Percentiles rank a stretch among this genome's conserved stretches.
Evolutionary conservation across 2,329 filamentous ascomycete genomes (phyloP).

Genomic region (Talaromyces piceae): DNA sequence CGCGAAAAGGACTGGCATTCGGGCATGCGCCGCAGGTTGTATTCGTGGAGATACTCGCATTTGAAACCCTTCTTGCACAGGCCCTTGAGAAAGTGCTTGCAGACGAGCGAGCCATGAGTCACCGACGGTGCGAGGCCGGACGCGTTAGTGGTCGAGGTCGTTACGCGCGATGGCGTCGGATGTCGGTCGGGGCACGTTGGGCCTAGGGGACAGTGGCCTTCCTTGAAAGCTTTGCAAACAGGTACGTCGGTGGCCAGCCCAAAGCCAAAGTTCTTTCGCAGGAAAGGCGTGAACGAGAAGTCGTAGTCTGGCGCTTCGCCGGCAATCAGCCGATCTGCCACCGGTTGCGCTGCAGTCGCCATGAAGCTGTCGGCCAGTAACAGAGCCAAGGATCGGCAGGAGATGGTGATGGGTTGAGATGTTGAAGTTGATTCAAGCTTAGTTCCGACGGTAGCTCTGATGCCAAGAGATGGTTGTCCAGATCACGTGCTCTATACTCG

Average conservation of each 20-base stretch:
- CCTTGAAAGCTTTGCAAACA: constrained; percentile 75
- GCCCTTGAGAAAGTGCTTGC: constrained; percentile 97
- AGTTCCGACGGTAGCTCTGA: too few species aligned
- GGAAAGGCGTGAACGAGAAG: constrained; percentile 82
- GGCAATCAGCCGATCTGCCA: constrained; percentile 28
- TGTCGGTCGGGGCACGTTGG: constrained; percentile 81
- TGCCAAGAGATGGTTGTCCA: too few species aligned
- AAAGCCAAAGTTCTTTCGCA: constrained; percentile 75
- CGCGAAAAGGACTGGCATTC: constrained; percentile 95
- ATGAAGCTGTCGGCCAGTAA: too few species aligned
- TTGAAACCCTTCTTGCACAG: constrained; percentile 95
- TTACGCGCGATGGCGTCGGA: constrained; percentile 41
- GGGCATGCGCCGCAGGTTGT: constrained; percentile 96
- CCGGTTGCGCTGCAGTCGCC: constrained; percentile 26
- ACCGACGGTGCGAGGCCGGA: constrained; percentile 34
- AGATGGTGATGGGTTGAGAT: too few species aligned
- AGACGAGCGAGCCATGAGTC: constrained; percentile 60
- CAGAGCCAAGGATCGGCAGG: too few species aligned
- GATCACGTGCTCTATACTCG: too few species aligned
- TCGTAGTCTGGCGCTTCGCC: constrained; percentile 42
- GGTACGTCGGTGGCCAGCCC: constrained; percentile 71
- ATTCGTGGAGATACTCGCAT: constrained; percentile 98
- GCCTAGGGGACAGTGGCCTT: constrained; percentile 80
- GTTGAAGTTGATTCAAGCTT: too few species aligned
- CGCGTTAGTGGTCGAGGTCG: constrained; percentile 37